Evolutionary conservation across 306 rosid genomes (phyloP).

Genomic region (Malus sylvestris): DNA sequence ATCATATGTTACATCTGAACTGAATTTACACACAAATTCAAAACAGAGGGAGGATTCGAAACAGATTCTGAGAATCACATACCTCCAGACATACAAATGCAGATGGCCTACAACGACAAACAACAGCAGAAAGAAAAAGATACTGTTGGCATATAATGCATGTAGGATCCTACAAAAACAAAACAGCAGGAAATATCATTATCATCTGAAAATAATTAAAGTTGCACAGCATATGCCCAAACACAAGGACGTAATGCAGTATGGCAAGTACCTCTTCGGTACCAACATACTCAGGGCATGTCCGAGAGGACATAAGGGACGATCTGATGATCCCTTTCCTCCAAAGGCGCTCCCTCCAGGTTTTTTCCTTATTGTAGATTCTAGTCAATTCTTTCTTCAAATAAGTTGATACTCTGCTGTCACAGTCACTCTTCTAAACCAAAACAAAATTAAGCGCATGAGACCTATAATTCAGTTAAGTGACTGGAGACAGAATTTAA

Average conservation of each 20-base stretch:
- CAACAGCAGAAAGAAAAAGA: constrained; percentile 90
- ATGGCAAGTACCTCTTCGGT: constrained; percentile 67
- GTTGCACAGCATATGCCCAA: constrained; percentile 4
- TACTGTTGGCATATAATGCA: constrained; percentile 92
- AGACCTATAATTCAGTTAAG: neutral
- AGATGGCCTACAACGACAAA: constrained; percentile 72
- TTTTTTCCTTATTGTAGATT: constrained; percentile 59
- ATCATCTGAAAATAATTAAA: constrained; percentile 15
- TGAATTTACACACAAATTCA: constrained; percentile 10
- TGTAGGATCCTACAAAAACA: constrained; percentile 61
- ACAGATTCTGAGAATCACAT: constrained; percentile 23
- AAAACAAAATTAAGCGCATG: constrained; percentile 28
- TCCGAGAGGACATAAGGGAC: constrained; percentile 61
- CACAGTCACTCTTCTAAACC: constrained; percentile 50
- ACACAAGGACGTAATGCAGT: neutral
- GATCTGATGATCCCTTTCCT: constrained; percentile 68
- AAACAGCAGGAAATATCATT: constrained; percentile 13
- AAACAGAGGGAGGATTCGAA: neutral
- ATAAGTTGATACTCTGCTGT: constrained; percentile 53
- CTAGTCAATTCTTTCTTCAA: constrained; percentile 71
- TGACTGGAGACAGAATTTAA: neutral
- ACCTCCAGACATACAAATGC: constrained; percentile 91
- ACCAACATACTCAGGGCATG: constrained; percentile 71
- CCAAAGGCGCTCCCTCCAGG: constrained; percentile 89
- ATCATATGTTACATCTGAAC: neutral